These are phyloP conservation scores for Hemileccinum impolitum DNA, from an alignment of 768 basidiomycete species.

Conservation along the genomic window DNA sequence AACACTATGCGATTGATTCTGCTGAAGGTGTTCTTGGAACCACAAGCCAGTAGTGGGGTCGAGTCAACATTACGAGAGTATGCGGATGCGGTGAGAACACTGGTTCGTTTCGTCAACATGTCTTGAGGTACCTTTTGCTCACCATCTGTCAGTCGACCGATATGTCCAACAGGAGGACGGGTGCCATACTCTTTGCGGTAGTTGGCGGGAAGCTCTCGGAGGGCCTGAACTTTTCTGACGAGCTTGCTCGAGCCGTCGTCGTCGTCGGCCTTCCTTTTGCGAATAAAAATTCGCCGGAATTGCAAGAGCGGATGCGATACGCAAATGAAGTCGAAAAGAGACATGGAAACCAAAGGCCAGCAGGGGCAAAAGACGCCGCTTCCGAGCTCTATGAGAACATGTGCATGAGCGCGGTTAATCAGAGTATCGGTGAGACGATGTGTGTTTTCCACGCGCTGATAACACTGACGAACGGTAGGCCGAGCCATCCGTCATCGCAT, in stretches of 20 bases:
- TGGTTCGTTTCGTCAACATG: slow-evolving; percentile 13
- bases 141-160: slow-evolving; percentile 16
- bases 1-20: neutral
- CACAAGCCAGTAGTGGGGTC: slow-evolving; percentile 65
- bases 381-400: slow-evolving; percentile 87
- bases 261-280: slow-evolving; percentile 92
- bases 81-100: slow-evolving; percentile 42
- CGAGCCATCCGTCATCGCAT: slow-evolving; percentile 87
- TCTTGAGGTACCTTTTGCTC: neutral
- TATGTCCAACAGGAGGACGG: slow-evolving; percentile 37
- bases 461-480: slow-evolving; percentile 43
- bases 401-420: slow-evolving; percentile 95
- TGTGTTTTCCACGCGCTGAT: neutral
- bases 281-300: slow-evolving; percentile 85
- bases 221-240: slow-evolving; percentile 75
- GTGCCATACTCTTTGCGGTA: slow-evolving; percentile 88
- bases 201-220: slow-evolving; percentile 98
- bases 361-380: slow-evolving; percentile 60
- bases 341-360: slow-evolving; percentile 30
- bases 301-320: slow-evolving; percentile 89
- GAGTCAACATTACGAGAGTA: slow-evolving; percentile 77
- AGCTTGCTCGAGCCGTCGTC: slow-evolving; percentile 80
- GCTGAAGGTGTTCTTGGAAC: slow-evolving; percentile 85
- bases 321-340: slow-evolving; percentile 60
- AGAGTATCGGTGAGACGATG: slow-evolving; percentile 76